Conservation (phyloP, 257 asterid species). For the Solanum peruvianum region DNA sequence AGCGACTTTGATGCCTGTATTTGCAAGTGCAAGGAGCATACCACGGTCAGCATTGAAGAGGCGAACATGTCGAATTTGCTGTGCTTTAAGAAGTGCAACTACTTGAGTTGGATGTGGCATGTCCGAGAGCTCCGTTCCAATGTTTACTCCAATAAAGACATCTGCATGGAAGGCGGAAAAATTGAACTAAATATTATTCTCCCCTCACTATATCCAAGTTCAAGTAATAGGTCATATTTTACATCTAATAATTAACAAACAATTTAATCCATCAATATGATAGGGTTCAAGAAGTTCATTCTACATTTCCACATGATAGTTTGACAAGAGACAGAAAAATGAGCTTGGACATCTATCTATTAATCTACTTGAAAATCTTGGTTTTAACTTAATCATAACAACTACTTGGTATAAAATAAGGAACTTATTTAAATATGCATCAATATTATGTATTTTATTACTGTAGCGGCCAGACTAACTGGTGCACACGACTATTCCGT, state of each 20-base stretch:
- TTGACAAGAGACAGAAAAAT: neutral
- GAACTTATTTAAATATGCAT: neutral
- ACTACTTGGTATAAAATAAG: neutral
- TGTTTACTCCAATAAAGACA: conserved; percentile 64
- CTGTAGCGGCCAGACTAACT: neutral
- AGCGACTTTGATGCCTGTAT: conserved; percentile 60
- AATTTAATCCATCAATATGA: neutral
- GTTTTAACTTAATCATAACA: neutral
- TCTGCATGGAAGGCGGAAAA: conserved; percentile 21
- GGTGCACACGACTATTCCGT: neutral
- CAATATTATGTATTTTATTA: neutral
- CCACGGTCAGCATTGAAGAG: conserved; percentile 67
- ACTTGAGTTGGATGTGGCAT: conserved; percentile 91
- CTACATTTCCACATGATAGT: neutral
- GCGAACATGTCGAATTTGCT: conserved; percentile 53
- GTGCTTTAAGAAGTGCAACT: conserved; percentile 68
- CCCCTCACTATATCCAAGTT: neutral
- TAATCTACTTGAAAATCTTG: neutral
- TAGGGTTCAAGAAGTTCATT: neutral
- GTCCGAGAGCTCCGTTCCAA: conserved; percentile 68
- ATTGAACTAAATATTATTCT: neutral
- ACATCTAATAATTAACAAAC: neutral
- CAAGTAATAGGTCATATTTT: neutral
- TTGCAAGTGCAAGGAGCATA: conserved; percentile 79
- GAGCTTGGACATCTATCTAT: neutral